Evolutionary conservation across 257 asterid species (phyloP).

Genomic region (Datura wrightii): DNA sequence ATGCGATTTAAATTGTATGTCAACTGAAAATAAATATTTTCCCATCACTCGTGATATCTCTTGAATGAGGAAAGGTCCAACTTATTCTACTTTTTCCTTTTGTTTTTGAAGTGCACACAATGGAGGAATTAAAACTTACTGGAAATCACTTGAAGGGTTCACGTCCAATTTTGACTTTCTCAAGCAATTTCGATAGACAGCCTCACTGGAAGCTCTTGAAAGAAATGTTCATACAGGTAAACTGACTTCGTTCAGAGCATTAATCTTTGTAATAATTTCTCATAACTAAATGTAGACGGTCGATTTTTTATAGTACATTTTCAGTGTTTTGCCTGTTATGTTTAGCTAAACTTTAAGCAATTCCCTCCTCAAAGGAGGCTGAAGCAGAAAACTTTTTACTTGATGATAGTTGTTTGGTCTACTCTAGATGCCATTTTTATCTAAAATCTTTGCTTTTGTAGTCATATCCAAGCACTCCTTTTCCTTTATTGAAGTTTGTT

Average conservation of each 20-base stretch:
- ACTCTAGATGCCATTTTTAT: not conserved
- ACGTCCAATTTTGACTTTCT: constrained; percentile 75
- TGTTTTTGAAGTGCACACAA: constrained; percentile 76
- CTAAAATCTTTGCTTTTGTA: not conserved
- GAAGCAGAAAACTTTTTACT: not conserved
- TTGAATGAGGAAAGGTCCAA: constrained; percentile 5
- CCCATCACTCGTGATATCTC: not conserved
- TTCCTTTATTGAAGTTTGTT: not conserved
- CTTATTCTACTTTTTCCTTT: not conserved
- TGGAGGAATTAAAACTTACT: constrained; percentile 97
- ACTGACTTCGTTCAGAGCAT: not conserved
- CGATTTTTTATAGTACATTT: not conserved
- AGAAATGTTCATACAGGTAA: constrained; percentile 77
- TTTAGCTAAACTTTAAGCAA: not conserved
- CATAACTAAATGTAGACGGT: not conserved
- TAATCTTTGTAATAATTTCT: not conserved
- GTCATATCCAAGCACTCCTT: not conserved
- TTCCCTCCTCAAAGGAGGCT: not conserved
- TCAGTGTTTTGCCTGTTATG: not conserved
- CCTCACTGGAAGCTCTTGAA: constrained; percentile 77
- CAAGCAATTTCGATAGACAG: constrained; percentile 61
- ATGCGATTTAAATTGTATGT: not conserved
- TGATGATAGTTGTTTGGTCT: not conserved
- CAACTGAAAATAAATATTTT: no score
- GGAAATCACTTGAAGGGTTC: constrained; percentile 89